Conservation (phyloP, 176 grass and related monocot species). For the Triticum urartu region DNA sequence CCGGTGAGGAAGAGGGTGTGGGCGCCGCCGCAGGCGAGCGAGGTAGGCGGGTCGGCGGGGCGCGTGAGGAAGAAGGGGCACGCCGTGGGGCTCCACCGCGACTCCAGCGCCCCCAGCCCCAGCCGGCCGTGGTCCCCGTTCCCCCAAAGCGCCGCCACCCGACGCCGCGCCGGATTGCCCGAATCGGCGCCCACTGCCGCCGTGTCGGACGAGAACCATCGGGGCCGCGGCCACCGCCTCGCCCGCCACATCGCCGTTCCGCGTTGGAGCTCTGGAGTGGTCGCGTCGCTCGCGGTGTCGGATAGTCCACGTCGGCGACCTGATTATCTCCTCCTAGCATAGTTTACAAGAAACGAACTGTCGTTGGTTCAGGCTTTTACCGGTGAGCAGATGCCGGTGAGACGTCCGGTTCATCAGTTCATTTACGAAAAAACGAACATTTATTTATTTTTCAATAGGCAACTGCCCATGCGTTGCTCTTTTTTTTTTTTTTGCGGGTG, state of each 20-base stretch:
- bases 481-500: too few species aligned
- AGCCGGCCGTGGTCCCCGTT: slow-evolving; percentile 89
- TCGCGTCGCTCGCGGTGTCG: slow-evolving; percentile 27
- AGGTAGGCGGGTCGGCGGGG: slow-evolving; percentile 46
- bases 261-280: not conserved
- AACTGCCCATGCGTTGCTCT: too few species aligned
- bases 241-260: slow-evolving; percentile 50
- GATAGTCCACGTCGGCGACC: slow-evolving; percentile 30
- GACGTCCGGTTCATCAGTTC: too few species aligned
- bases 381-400: too few species aligned
- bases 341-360: too few species aligned
- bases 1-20: slow-evolving; percentile 93
- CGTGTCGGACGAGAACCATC: slow-evolving; percentile 15
- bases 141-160: slow-evolving; percentile 80
- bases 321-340: not conserved
- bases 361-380: too few species aligned
- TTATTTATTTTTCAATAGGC: too few species aligned
- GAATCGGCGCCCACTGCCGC: not conserved
- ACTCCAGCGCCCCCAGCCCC: slow-evolving; percentile 74
- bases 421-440: too few species aligned
- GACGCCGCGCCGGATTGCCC: slow-evolving; percentile 30
- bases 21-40: slow-evolving; percentile 79
- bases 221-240: slow-evolving; percentile 26
- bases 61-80: slow-evolving; percentile 69
- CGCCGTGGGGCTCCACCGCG: slow-evolving; percentile 66